A percentile compares a stretch with the other conserved stretches of the same genome.
These are phyloP conservation scores for Solanum pinnatisectum DNA, from an alignment of 257 asterid genomes.

Conservation along the genomic window DNA sequence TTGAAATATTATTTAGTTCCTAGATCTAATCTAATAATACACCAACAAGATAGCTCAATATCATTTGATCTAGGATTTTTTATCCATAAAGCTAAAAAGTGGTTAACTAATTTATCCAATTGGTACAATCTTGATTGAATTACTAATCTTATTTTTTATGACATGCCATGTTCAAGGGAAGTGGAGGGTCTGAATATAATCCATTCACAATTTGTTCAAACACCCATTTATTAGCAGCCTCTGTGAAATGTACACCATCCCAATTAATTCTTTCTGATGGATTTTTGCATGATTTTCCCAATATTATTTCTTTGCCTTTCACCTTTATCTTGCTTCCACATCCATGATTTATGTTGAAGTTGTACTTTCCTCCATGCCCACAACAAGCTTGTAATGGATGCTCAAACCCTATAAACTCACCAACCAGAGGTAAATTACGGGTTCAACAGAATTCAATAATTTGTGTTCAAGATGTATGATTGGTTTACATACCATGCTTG, in stretches of 20 bases:
- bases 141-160: constrained; percentile 5
- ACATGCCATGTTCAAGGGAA: constrained; percentile 55
- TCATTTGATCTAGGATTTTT: background rate
- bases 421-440: background rate
- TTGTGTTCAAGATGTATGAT: background rate
- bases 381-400: constrained; percentile 70
- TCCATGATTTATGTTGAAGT: constrained; percentile 39
- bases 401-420: constrained; percentile 44
- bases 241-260: constrained; percentile 80
- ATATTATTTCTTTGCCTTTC: constrained; percentile 45
- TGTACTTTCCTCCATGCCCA: constrained; percentile 94
- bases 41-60: background rate
- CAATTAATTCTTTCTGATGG: constrained; percentile 51
- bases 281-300: constrained; percentile 66
- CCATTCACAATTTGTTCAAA: constrained; percentile 64
- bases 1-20: background rate
- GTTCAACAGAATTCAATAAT: no score
- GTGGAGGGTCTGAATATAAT: constrained; percentile 68
- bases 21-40: background rate
- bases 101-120: background rate
- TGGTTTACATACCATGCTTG: constrained; percentile 33
- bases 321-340: constrained; percentile 59
- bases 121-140: background rate
- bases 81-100: background rate
- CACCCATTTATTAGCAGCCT: constrained; percentile 73